phyloP scores from a whole-genome alignment of 805 yeast species.

The Candida ovalis region DNA sequence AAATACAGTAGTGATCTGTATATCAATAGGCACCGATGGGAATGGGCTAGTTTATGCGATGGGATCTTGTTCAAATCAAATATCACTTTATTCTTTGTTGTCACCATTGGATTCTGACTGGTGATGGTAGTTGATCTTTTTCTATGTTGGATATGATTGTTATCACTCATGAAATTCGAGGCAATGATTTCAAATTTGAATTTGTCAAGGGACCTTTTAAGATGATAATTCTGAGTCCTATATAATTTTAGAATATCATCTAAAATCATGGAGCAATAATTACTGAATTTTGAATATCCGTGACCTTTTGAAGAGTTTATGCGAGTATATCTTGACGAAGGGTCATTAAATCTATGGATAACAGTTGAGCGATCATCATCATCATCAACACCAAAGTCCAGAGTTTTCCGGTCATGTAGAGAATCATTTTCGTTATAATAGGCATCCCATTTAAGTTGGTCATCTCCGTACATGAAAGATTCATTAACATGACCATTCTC shows the following conservation, averaged over 20 bases:
- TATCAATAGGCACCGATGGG: conserved; percentile 15
- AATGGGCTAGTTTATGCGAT: conserved; percentile 19
- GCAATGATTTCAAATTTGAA: conserved; percentile 27
- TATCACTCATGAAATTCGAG: conserved; percentile 19
- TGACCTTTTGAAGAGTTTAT: no score
- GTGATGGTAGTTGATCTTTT: neutral
- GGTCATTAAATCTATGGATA: neutral
- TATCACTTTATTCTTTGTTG: conserved; percentile 1
- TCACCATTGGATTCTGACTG: neutral
- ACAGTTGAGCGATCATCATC: neutral
- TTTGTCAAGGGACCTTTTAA: conserved; percentile 17
- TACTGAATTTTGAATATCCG: neutral
- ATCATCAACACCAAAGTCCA: neutral
- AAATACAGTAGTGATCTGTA: conserved; percentile 16
- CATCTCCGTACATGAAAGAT: neutral
- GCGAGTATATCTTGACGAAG: no score
- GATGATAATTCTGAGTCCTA: neutral
- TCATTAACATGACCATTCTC: neutral
- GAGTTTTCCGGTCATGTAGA: neutral
- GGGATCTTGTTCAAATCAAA: conserved; percentile 14
- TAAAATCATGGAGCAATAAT: neutral
- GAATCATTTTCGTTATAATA: neutral
- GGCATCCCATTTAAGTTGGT: no score
- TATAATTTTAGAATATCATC: conserved; percentile 6
- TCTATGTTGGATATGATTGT: conserved; percentile 2